Base-by-base conservation (phyloP, 768 basidiomycete species). In the Psilocybe cubensis region DNA sequence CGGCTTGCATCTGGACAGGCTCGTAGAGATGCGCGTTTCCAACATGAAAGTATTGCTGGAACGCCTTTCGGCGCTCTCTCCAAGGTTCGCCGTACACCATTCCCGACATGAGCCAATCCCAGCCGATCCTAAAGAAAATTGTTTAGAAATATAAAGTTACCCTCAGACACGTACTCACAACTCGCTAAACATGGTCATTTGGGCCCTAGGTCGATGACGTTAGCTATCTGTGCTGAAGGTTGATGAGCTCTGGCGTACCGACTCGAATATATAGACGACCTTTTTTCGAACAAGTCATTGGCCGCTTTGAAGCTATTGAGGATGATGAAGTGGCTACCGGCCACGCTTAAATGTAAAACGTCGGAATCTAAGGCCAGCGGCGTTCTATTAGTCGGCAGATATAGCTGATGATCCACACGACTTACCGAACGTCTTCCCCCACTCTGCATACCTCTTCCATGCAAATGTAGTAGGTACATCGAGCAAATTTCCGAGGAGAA, bases 111-210 rank as follows among this genome's bases (percentile, higher is more conserved):
- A 72, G 65, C 72, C 75, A 79, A 23, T 69, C 70, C 64, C 73
- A 76, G 2, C 78, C 78, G 67, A 79, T 76, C 27, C 80, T 79
- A 48, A 50, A 53, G n/a, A n/a, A n/a, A n/a, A n/a, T n/a, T n/a
- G n/a, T n/a, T n/a, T 38, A 56, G 24, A 35, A 52, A 27, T 12
- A 20, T 17, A n/a, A 17, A 3, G 20, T n/a, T n/a, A n/a, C 50
- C 50, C 5, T 18, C 18, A 12, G 25, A 10, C 23, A 21, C 35
- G 18, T 1, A 60, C 56, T 28, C 17, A 60, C 59, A 60, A n/a
- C 25, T 60, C 62, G 28, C 48, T 27, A 7, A 44, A 11, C 55
- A 56, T 56, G 9, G 40, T 50, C 3, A 49, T 50, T 21, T 56
- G 55, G 23, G 46, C 24, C 11, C 55, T 56, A n/a, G 18, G 43